Base-by-base conservation (phyloP, 2,329 filamentous ascomycete species). In the Metarhizium anisopliae region DNA sequence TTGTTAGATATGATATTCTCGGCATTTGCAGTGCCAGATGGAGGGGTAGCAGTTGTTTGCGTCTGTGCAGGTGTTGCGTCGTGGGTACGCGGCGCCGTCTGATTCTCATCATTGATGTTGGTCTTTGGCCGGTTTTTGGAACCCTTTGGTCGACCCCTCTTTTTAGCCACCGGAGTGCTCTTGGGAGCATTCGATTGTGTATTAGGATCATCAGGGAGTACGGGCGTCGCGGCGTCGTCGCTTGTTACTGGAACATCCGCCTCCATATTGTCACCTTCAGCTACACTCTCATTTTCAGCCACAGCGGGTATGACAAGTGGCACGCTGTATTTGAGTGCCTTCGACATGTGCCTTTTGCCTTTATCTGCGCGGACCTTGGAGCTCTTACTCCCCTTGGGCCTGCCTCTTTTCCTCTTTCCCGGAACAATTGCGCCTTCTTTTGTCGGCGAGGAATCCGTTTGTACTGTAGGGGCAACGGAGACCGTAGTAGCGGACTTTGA, bases 301-400 rank as follows among this genome's bases (percentile, higher is more conserved):
- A 3, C 42, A 10, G 36, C 36, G 7, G 45, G 32, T 20, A 32
- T 32, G 18, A n/a, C 20, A 30, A 45, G 25, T n/a, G 42, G 51
- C 29, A 25, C 47, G 25, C 36, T 42, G 35, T 32, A 45, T 8
- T 49, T 47, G 16, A 52, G 54, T 36, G 51, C 53, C 35, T 42
- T 54, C 18, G 51, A 38, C 4, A 38, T 13, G 25, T 58, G 56
- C 32, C 36, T 58, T 32, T 55, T 55, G 10, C 56, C 56, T 50
- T 58, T 58, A n/a, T 58, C 56, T 18, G 56, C 56, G 18, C 64
- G 64, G 18, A 62, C 58, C 52, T 67, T 70, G n/a, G 60, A 59
- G 50, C 63, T 66, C 54, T 70, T 70, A 67, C 79, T 83, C 2
- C 80, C 81, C 60, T 82, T 83, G 7, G 81, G 80, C 18, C 81